These are phyloP conservation scores for Trifolium pratense DNA, from an alignment of 306 rosid genomes.

Conservation along the genomic window DNA sequence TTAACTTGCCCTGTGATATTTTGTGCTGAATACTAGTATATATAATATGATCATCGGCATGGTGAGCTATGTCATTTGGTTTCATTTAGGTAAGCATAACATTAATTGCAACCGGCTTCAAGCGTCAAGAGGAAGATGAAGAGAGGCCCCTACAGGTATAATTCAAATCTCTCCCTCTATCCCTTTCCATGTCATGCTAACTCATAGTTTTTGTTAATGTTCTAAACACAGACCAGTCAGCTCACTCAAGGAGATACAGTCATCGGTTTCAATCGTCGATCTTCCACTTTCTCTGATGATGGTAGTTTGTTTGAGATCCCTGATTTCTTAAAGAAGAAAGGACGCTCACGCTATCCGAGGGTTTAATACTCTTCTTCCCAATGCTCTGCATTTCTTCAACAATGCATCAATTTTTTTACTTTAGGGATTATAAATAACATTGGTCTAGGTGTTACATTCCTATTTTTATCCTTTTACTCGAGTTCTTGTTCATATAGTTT, in stretches of 20 bases:
- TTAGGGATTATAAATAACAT: conserved; percentile 41
- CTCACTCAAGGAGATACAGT: conserved; percentile 63
- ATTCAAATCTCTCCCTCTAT: not conserved
- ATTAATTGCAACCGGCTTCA: conserved; percentile 95
- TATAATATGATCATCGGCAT: too few species aligned
- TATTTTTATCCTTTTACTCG: not conserved
- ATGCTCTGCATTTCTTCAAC: conserved; percentile 37
- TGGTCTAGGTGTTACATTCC: not conserved
- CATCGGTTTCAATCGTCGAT: conserved; percentile 59
- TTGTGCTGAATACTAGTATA: too few species aligned
- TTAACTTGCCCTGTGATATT: not conserved
- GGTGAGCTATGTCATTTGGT: conserved; percentile 32
- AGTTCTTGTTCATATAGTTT: not conserved
- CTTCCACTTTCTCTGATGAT: conserved; percentile 71
- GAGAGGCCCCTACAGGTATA: conserved; percentile 77
- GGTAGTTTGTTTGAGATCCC: conserved; percentile 77
- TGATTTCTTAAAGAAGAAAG: conserved; percentile 92
- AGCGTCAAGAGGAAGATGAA: conserved; percentile 94
- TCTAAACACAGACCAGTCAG: conserved; percentile 64
- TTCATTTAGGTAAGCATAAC: conserved; percentile 89
- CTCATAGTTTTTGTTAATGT: conserved; percentile 32
- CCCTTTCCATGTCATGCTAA: conserved; percentile 4
- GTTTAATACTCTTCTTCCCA: conserved; percentile 47
- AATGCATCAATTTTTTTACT: conserved; percentile 40
- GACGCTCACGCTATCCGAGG: conserved; percentile 91